Evolutionary conservation across 1,139 yeast species (phyloP), one percentile per base, ranked within the genome.

Genomic region (Candida sanyaensis): DNA sequence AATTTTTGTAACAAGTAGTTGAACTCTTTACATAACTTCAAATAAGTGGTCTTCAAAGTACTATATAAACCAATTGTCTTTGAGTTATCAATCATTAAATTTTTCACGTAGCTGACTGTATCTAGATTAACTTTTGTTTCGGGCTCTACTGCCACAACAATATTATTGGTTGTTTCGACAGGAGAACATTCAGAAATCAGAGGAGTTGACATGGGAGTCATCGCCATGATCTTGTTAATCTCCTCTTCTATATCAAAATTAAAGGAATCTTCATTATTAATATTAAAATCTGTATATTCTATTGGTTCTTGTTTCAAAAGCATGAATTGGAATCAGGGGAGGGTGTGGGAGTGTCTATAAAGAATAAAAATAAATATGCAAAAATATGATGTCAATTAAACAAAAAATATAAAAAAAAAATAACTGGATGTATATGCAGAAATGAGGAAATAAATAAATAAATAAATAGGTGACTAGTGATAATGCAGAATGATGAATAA

Each of bases 1-100:
- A 69, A 69, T 52, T 67, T 68, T 41, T 60, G 57, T 47, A 69
- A 58, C 34, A 69, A 55, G 50, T 65, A 68, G 51, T 69, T 69
- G 59, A 68, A 69, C 47, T 69, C 75, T 46, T 66, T 68, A 51
- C 75, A 69, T 45, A 69, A 59, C 51, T 69, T 69, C 50, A 69
- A 55, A 51, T 69, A 69, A 8, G 75, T 68, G 2, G 66, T 60
- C 45, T 67, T 67, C 44, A 69, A 61, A 2, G 71, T 62, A 2
- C 69, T 62, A 56, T 65, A 69, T 6, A 69, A 62, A 1, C 69
- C 62, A 23, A 64, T 58, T 36, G 68, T 47, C 48, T 59, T 64
- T 13, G 68, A 66, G 61, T 65, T 63, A 36, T 66, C 58, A 30
- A 65, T 56, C 71, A 69, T 68, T 24, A 68, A 56, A 42, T 55